Evolutionary conservation across 2,329 filamentous ascomycete species (phyloP), one percentile per base, ranked within the genome.

Genomic region (Sphaerulina musiva): DNA sequence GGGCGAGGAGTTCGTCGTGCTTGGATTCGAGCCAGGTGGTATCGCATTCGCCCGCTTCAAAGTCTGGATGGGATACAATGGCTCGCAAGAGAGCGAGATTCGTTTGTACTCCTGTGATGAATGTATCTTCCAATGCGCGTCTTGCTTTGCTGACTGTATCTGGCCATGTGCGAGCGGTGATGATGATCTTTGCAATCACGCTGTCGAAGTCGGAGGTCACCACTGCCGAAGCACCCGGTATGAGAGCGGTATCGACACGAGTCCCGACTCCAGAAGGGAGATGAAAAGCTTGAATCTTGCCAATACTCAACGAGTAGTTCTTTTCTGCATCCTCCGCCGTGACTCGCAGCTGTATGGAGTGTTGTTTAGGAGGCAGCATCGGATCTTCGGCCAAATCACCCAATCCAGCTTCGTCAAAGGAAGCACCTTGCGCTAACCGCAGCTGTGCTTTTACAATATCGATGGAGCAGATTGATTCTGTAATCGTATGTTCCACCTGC

Each of bases 401-500:
- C n/a, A 68, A 56, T 10, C 63, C 66, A 26, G 58, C 54, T 60
- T 68, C 26, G 5, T 67, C 40, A 0, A 80, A 67, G 0, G 68
- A 64, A 8, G 68, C 66, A 1, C 80, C 79, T 65, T 81, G 78
- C 1, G 80, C 74, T 6, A 83, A 66, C 1, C 76, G 66, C 0
- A 84, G 70, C 54, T 84, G 81, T 2, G 71, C 68, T 59, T 75
- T 74, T 12, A 83, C 80, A 3, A 84, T 71, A 55, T 84, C 80
- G 6, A 76, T 67, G 0, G 69, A 72, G 5, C 75, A 75, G 6
- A 85, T 76, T 3, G 71, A 73, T 59, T 84, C 81, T 0, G 80
- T 82, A 50, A 83, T 76, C 1, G 81, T 83, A 62, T 83, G 81
- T 59, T 84, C 81, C 39, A 84, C 81, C 62, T 83, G 80, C 2